Evolutionary conservation across 2,329 filamentous ascomycete genomes (phyloP).

Genomic region (Thyridium curvatum): DNA sequence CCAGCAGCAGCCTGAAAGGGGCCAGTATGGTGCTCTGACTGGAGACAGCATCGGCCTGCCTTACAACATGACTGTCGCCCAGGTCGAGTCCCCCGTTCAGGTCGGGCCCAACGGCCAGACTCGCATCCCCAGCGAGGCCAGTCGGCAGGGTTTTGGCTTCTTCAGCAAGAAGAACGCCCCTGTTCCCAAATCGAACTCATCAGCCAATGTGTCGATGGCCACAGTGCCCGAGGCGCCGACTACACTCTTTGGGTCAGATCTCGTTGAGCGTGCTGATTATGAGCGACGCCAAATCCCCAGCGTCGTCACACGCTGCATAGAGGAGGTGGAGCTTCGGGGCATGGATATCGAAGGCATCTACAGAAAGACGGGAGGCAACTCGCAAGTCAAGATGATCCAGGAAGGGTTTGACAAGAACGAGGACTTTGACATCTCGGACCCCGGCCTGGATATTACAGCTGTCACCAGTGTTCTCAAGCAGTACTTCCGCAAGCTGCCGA

Average conservation of each 20-base stretch:
- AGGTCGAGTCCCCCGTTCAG: conserved; percentile 40
- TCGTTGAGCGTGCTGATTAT: conserved; percentile 77
- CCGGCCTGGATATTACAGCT: conserved; percentile 88
- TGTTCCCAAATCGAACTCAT: conserved; percentile 45
- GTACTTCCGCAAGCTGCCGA: conserved; percentile 91
- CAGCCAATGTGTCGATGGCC: conserved; percentile 29
- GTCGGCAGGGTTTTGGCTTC: conserved; percentile 62
- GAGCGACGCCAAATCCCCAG: conserved; percentile 86
- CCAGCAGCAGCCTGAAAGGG: conserved; percentile 48
- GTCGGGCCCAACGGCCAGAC: conserved; percentile 10
- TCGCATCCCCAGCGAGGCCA: conserved; percentile 21
- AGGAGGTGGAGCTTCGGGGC: conserved; percentile 90
- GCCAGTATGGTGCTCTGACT: conserved; percentile 43
- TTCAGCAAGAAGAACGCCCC: conserved; percentile 55
- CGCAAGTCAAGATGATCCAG: conserved; percentile 83
- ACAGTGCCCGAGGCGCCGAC: conserved; percentile 44
- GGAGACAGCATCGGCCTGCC: conserved; percentile 63
- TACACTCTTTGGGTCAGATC: conserved; percentile 80
- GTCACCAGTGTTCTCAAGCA: conserved; percentile 95
- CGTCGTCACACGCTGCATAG: conserved; percentile 88
- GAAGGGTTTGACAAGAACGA: conserved; percentile 84
- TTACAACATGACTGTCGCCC: conserved; percentile 60
- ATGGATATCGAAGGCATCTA: conserved; percentile 99
- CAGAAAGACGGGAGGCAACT: conserved; percentile 90
- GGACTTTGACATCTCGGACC: conserved; percentile 89